Base-by-base conservation (phyloP, 1,284 basidiomycete genomes). In the Ceratobasidium sp. region DNA sequence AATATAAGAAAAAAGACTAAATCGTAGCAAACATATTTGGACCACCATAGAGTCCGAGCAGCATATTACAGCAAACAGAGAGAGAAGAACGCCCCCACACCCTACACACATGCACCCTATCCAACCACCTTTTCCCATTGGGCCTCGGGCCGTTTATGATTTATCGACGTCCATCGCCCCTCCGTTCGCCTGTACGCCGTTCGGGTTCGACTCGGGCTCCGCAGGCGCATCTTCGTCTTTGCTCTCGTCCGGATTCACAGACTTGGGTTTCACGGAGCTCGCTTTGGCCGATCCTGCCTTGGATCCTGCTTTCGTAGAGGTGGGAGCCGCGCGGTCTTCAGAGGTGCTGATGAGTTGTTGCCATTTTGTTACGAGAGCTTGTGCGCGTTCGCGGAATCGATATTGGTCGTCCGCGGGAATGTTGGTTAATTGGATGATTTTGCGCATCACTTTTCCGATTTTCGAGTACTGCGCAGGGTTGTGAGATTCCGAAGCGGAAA, bases 361-460 rank as follows among this genome's bases (percentile, higher is more conserved):
- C 92, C 93, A 94, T 79, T 89, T 90, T 79, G 93, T 89, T 50
- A 94, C 91, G 29, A 93, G 84, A 1, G 86, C 86, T 79, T 90
- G 89, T 1, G 92, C 91, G 62, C 97, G 91, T 31, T 91, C 88
- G 72, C 91, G 91, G 87, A 99, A 97, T 78, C 93, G 88, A 87
- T 91, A 95, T 81, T 97, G 91, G 47, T 89, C 91, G 80, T 98
- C 93, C 74, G 90, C 87, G 15, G 97, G 95, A 29, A 98, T 90
- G 51, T 84, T 84, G 22, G 84, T 77, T 24, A 97, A 86, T 36
- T 90, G 87, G 56, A 93, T 88, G 79, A 98, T 97, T 83, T 96
- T 94, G 81, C 96, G 94, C 94, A 98, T 97, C 66, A 99, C 97
- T 84, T 99, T 99, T 84, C 94, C 95, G 80, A 99, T 98, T 87